phyloP scores from a whole-genome alignment of 2,329 filamentous ascomycete genomes.

The Cytospora chrysosperma region DNA sequence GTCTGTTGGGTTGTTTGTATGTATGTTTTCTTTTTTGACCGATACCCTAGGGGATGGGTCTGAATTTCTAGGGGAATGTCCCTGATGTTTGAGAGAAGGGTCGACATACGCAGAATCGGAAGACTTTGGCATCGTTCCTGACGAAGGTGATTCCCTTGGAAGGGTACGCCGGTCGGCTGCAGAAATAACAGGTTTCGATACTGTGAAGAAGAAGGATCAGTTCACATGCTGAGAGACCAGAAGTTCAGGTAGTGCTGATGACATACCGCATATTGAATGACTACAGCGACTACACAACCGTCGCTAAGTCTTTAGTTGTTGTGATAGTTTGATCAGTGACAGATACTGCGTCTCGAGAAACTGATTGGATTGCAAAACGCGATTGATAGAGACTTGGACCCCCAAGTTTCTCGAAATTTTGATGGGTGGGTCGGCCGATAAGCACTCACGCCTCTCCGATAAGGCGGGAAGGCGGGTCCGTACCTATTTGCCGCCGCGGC shows the following conservation, averaged over 20 bases:
- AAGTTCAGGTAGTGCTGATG: not conserved
- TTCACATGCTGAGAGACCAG: not conserved
- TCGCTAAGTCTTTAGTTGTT: slow-evolving; percentile 12
- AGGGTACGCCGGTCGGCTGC: slow-evolving; percentile 66
- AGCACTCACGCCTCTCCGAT: not conserved
- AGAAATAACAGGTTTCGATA: slow-evolving; percentile 69
- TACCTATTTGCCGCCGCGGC: not conserved
- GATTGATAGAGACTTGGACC: not conserved
- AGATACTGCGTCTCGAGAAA: not conserved
- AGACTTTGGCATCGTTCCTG: slow-evolving; percentile 63
- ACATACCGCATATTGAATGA: slow-evolving; percentile 32
- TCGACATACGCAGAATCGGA: slow-evolving; percentile 57
- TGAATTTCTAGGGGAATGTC: not conserved
- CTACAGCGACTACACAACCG: slow-evolving; percentile 5
- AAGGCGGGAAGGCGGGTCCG: slow-evolving; percentile 9
- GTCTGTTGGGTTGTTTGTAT: not conserved
- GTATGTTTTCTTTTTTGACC: not conserved
- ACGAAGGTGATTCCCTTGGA: slow-evolving; percentile 67
- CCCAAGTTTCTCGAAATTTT: slow-evolving; percentile 22
- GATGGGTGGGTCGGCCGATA: slow-evolving; percentile 10
- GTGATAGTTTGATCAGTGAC: slow-evolving; percentile 2
- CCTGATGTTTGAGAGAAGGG: not conserved
- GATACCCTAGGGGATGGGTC: not conserved
- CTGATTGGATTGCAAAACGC: slow-evolving; percentile 8
- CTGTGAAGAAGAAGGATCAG: slow-evolving; percentile 30